Evolutionary conservation across 2,329 filamentous ascomycete species (phyloP), one percentile per base, ranked within the genome.

Genomic region (Dothidotthia symphoricarpi): DNA sequence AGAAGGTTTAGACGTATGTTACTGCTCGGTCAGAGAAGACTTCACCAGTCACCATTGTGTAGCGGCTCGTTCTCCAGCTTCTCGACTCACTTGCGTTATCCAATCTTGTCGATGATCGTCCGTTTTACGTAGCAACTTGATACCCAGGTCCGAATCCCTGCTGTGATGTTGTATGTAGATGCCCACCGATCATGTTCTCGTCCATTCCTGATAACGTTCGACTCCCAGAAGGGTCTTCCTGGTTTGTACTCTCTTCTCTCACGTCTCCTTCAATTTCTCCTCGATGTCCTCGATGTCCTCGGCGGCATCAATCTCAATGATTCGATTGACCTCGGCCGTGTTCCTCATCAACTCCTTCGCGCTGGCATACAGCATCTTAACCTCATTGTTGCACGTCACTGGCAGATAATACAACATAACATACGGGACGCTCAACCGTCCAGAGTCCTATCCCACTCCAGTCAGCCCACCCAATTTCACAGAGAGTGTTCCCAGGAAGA

Each of bases 311-410:
- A 97, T 81, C 67, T 97, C 91, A 46, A 98, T 80, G 16, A 97
- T 84, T 53, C 80, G 81, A 36, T 85, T 84, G n/a, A 89, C 90
- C 71, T 96, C 89, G 42, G 87, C 87, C 37, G 88, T 94, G 62
- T 88, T 95, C 49, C 90, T 82, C 85, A 97, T 89, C 66, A 97
- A 70, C 72, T 98, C 93, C 70, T 96, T 95, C 28, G 93, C 93
- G 26, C 90, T 86, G 19, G 93, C 93, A 66, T 97, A 98, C 63
- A 93, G 74, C 93, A 97, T 97, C 53, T 88, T 82, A 61, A 86
- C 74, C 61, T 90, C 86, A 52, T 78, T 81, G 66, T 95, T 96
- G 71, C 88, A 93, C 32, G 91, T 96, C 34, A 84, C 85, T 6
- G 93, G 93, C 15, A 97, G 81, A 71, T 95, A 97, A 74, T 95